phyloP scores from a whole-genome alignment of 2,329 filamentous ascomycete species.

The Drechslerella coelobrocha region DNA sequence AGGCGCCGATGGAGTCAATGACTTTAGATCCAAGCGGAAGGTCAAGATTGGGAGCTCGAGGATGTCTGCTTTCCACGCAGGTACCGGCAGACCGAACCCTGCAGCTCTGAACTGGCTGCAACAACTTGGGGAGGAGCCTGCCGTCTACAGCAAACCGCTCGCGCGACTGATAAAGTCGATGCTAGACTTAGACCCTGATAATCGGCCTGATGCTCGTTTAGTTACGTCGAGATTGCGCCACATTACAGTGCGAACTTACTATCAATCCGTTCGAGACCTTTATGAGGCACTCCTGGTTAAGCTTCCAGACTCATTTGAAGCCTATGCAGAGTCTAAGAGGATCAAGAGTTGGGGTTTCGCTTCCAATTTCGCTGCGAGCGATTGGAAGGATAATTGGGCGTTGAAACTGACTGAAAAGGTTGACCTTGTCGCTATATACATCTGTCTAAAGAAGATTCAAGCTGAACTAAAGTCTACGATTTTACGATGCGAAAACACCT shows the following conservation, averaged over 20 bases:
- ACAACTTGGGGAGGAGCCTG: background rate
- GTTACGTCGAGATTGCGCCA: slow-evolving; percentile 3
- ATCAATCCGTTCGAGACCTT: slow-evolving; percentile 11
- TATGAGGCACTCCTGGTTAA: slow-evolving; percentile 10
- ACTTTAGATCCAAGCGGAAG: slow-evolving; percentile 4
- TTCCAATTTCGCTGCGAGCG: background rate
- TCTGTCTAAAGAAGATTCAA: slow-evolving; percentile 18
- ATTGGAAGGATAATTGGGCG: background rate
- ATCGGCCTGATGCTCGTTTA: slow-evolving; percentile 15
- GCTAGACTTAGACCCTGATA: slow-evolving; percentile 9
- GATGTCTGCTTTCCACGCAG: slow-evolving; percentile 18
- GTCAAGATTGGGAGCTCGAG: slow-evolving; percentile 17
- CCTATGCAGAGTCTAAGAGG: slow-evolving; percentile 30
- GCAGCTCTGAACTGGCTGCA: slow-evolving; percentile 11
- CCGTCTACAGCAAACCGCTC: slow-evolving; percentile 2
- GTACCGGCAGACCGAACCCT: slow-evolving; percentile 2
- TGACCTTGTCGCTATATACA: slow-evolving; percentile 20
- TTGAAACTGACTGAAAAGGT: slow-evolving; percentile 3
- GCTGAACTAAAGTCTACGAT: slow-evolving; percentile 18
- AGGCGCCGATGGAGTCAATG: slow-evolving; percentile 10
- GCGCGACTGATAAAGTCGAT: slow-evolving; percentile 16
- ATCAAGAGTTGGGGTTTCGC: slow-evolving; percentile 28
- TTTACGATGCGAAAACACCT: slow-evolving; percentile 7
- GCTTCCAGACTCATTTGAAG: slow-evolving; percentile 21
- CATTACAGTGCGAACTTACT: slow-evolving; percentile 9